phyloP scores from a whole-genome alignment of 2,329 filamentous ascomycete genomes.

The Cercospora sojina region DNA sequence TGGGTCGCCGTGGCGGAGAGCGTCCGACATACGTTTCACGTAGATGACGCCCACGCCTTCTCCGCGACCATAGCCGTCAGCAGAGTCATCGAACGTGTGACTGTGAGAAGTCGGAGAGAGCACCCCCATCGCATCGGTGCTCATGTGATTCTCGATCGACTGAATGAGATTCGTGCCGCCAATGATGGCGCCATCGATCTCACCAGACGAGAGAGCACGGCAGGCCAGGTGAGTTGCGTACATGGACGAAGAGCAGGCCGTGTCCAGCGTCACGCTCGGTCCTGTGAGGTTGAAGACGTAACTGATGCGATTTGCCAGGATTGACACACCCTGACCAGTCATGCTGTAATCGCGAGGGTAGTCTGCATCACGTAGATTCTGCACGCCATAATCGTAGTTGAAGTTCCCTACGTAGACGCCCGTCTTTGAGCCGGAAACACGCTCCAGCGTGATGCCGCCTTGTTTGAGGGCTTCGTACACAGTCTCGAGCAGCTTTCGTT shows the following conservation, averaged over 20 bases:
- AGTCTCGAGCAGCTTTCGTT: conserved; percentile 29
- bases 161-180: conserved; percentile 29
- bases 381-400: neutral
- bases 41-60: conserved; percentile 54
- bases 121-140: conserved; percentile 37
- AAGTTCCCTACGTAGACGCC: neutral
- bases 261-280: conserved; percentile 24
- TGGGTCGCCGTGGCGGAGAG: conserved; percentile 31
- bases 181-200: conserved; percentile 27
- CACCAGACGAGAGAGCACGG: neutral
- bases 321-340: neutral
- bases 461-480: conserved; percentile 26
- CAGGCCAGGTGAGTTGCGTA: conserved; percentile 3
- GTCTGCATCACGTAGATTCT: neutral
- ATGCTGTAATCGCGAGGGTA: neutral
- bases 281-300: conserved; percentile 22
- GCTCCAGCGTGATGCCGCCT: conserved; percentile 7
- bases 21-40: conserved; percentile 52
- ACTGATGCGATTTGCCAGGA: conserved; percentile 13
- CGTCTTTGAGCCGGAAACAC: neutral
- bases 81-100: conserved; percentile 38
- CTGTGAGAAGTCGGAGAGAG: conserved; percentile 39
- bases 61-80: conserved; percentile 53
- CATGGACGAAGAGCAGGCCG: conserved; percentile 16
- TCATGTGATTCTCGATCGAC: conserved; percentile 32